Percentiles rank a stretch among this genome's conserved stretches.
Conservation (phyloP, 2,329 filamentous ascomycete genomes). For the Clarireedia hainanense region DNA sequence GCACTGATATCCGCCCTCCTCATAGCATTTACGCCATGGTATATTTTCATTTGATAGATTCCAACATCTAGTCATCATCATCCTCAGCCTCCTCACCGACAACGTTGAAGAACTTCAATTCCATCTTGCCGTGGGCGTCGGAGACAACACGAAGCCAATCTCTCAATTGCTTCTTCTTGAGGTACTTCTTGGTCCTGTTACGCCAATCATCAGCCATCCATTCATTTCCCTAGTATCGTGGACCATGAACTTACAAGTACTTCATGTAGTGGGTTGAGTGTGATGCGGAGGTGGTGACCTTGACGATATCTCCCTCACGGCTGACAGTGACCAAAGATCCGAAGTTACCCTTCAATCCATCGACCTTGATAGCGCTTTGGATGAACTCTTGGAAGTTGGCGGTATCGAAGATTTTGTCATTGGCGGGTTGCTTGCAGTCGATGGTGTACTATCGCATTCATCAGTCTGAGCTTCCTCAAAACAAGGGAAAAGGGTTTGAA, state of each 20-base stretch:
- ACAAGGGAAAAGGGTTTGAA: neutral
- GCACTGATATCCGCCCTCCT: neutral
- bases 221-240: neutral
- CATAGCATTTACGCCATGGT: neutral
- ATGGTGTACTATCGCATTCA: slow-evolving; percentile 77
- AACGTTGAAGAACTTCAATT: slow-evolving; percentile 99
- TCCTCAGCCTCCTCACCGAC: slow-evolving; percentile 97
- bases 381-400: slow-evolving; percentile 99
- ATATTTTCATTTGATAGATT: neutral
- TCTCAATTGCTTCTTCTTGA: slow-evolving; percentile 99
- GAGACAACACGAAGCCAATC: slow-evolving; percentile 99
- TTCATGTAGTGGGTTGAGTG: slow-evolving; percentile 99
- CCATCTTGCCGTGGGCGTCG: slow-evolving; percentile 96
- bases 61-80: slow-evolving; percentile 80
- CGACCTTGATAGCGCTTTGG: slow-evolving; percentile 99
- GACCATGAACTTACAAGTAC: slow-evolving; percentile 71
- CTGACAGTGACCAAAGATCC: slow-evolving; percentile 87
- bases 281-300: slow-evolving; percentile 94
- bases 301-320: slow-evolving; percentile 88
- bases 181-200: slow-evolving; percentile 97
- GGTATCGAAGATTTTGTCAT: slow-evolving; percentile 99
- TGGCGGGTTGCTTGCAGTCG: slow-evolving; percentile 96
- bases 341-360: slow-evolving; percentile 95
- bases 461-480: neutral
- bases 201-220: slow-evolving; percentile 19